Evolutionary conservation across 2,329 filamentous ascomycete species (phyloP).

Genomic region (Colletotrichum navitas): DNA sequence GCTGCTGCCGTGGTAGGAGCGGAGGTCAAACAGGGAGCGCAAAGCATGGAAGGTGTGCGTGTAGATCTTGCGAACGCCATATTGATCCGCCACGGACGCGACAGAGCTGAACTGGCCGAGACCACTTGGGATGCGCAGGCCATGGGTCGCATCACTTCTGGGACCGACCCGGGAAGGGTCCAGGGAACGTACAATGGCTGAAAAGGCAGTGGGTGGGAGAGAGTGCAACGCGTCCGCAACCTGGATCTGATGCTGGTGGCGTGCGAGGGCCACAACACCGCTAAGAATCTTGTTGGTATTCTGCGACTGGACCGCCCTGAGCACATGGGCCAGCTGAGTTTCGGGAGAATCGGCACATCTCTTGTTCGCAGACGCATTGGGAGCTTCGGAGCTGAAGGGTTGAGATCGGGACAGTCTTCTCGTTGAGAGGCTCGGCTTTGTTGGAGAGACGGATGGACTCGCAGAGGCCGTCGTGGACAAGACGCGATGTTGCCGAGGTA

Average conservation of each 20-base stretch:
- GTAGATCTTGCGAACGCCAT: constrained; percentile 60
- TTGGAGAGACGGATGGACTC: not conserved
- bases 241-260: constrained; percentile 15
- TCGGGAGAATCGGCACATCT: not conserved
- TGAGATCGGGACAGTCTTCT: not conserved
- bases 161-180: constrained; percentile 67
- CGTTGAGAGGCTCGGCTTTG: not conserved
- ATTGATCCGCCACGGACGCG: constrained; percentile 54
- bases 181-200: constrained; percentile 72
- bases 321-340: constrained; percentile 38
- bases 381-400: not conserved
- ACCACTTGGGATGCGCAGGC: constrained; percentile 54
- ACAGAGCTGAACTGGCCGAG: constrained; percentile 57
- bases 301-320: constrained; percentile 51
- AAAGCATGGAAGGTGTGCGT: constrained; percentile 52
- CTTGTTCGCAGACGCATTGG: not conserved
- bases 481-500: constrained; percentile 19
- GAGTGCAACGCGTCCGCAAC: constrained; percentile 22
- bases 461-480: not conserved
- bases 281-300: constrained; percentile 45
- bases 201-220: constrained; percentile 69
- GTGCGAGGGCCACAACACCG: constrained; percentile 48
- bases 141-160: constrained; percentile 62
- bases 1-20: constrained; percentile 46
- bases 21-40: constrained; percentile 51